phyloP scores from a whole-genome alignment of 2,329 filamentous ascomycete genomes.

The Botrytis pseudocinerea region DNA sequence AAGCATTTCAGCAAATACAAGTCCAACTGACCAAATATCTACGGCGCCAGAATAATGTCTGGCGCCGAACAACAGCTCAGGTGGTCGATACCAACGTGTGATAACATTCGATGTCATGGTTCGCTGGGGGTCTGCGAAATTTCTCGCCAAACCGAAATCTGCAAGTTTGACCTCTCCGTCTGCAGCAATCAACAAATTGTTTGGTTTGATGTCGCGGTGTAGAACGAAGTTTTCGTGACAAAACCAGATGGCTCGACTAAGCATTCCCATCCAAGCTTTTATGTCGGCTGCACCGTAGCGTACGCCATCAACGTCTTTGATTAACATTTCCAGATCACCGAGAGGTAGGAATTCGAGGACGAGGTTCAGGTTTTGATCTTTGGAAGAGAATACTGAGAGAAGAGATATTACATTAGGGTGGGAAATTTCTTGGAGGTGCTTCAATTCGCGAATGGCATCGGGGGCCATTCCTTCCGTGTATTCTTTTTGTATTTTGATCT shows the following conservation, averaged over 20 bases:
- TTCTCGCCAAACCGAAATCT: constrained; percentile 92
- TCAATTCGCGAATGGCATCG: constrained; percentile 93
- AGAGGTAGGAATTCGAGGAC: constrained; percentile 91
- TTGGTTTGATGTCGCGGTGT: constrained; percentile 98
- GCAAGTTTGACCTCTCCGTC: constrained; percentile 94
- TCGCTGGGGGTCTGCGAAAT: constrained; percentile 83
- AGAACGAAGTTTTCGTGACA: constrained; percentile 93
- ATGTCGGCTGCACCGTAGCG: constrained; percentile 87
- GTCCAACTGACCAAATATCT: constrained; percentile 90
- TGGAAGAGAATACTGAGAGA: constrained; percentile 89
- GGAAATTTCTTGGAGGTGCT: constrained; percentile 88
- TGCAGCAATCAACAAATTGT: constrained; percentile 92
- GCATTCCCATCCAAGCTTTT: constrained; percentile 98
- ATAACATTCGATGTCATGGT: constrained; percentile 94
- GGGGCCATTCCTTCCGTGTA: constrained; percentile 90
- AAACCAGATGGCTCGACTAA: constrained; percentile 90
- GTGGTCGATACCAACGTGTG: constrained; percentile 94
- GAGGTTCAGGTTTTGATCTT: constrained; percentile 93
- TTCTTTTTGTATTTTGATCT: constrained; percentile 83
- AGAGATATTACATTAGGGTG: constrained; percentile 96
- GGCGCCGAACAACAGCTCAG: constrained; percentile 89
- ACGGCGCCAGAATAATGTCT: constrained; percentile 87
- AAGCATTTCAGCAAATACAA: constrained; percentile 90
- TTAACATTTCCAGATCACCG: constrained; percentile 94
- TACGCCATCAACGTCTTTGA: constrained; percentile 76